Percentiles rank a stretch among this genome's conserved stretches.
Evolutionary conservation across 805 yeast species (phyloP).

Genomic region (Sugiyamaella boreocaroliniensis): DNA sequence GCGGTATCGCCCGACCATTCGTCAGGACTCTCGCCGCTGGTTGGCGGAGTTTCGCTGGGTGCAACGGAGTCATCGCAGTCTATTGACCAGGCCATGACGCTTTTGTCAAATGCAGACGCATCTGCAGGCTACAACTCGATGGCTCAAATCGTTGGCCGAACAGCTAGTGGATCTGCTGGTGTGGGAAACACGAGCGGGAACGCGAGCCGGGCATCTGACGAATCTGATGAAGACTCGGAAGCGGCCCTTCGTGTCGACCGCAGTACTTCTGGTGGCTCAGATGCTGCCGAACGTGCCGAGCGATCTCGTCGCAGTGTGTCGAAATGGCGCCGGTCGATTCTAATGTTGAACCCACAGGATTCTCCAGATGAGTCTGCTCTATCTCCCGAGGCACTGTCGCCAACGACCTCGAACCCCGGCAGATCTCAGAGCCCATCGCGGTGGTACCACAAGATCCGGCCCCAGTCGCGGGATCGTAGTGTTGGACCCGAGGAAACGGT

Average conservation of each 20-base stretch:
- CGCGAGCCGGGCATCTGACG: slow-evolving; percentile 17
- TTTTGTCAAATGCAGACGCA: not conserved
- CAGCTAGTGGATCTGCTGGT: slow-evolving; percentile 1
- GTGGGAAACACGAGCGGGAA: slow-evolving; percentile 1
- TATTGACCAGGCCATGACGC: slow-evolving; percentile 17
- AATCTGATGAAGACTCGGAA: slow-evolving; percentile 8
- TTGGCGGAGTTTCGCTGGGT: not conserved
- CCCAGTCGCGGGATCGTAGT: not conserved
- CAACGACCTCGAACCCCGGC: slow-evolving; percentile 8
- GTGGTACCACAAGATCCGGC: slow-evolving; percentile 11
- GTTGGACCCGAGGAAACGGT: not conserved
- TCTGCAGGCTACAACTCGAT: not conserved
- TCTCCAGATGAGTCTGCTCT: not conserved
- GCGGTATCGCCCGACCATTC: not conserved
- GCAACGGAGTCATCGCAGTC: slow-evolving; percentile 11
- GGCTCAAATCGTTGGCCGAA: not conserved
- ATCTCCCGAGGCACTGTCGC: slow-evolving; percentile 9
- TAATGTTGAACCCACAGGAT: slow-evolving; percentile 11
- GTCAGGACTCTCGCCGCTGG: not conserved
- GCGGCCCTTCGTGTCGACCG: slow-evolving; percentile 5
- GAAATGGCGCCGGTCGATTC: slow-evolving; percentile 21
- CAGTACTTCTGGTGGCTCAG: not conserved
- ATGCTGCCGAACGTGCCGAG: slow-evolving; percentile 3
- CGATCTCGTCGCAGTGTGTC: slow-evolving; percentile 14
- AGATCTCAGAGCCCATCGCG: slow-evolving; percentile 9